A percentile compares a stretch with the other conserved stretches of the same genome.
These are phyloP conservation scores for Garcia nutans DNA, from an alignment of 345 rosid genomes.

Conservation along the genomic window DNA sequence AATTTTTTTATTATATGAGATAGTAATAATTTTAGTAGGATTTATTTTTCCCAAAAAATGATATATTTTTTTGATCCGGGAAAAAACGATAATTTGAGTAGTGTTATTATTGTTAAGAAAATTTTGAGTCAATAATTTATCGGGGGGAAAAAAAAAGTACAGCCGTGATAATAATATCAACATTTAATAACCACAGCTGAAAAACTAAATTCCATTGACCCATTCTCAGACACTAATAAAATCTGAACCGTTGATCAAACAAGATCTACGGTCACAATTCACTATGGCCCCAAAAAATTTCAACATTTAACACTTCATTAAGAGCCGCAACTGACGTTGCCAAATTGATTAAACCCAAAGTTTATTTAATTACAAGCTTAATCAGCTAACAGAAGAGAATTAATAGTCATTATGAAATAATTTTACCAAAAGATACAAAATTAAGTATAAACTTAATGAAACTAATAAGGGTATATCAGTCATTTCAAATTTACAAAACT, in stretches of 20 bases:
- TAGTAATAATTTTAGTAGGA: too few species aligned
- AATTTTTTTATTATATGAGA: too few species aligned
- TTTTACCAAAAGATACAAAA: background rate
- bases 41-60: too few species aligned
- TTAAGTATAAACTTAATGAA: too few species aligned
- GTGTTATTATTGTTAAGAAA: too few species aligned
- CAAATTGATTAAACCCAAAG: background rate
- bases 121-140: background rate
- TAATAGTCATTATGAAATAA: background rate
- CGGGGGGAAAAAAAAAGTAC: background rate
- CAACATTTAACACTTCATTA: background rate
- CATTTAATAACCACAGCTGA: slow-evolving; percentile 4
- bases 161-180: background rate
- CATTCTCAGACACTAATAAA: too few species aligned
- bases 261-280: background rate
- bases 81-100: too few species aligned
- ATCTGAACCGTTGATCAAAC: too few species aligned
- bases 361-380: background rate
- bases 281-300: background rate
- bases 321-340: background rate
- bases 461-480: background rate
- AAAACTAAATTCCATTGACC: background rate
- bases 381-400: background rate
- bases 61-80: too few species aligned
- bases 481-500: background rate